Conservation (phyloP, 2,329 filamentous ascomycete species). For the Drechslerella coelobrocha region DNA sequence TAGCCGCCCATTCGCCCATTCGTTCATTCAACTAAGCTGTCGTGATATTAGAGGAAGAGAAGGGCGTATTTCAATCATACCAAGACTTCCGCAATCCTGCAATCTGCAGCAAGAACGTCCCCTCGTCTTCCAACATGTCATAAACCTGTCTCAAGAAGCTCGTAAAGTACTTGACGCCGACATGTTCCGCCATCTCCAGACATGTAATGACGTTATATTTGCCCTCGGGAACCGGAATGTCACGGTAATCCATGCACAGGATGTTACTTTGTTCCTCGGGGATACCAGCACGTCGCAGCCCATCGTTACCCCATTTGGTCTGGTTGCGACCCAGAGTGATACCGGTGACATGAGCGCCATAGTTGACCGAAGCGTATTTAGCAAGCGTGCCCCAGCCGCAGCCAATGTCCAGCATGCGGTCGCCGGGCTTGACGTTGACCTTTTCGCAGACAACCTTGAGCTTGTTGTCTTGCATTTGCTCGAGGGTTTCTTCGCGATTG, state of each 20-base stretch:
- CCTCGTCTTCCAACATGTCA: slow-evolving; percentile 95
- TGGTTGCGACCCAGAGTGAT: slow-evolving; percentile 95
- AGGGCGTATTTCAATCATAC: slow-evolving; percentile 72
- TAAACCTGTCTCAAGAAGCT: slow-evolving; percentile 84
- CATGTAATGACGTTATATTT: slow-evolving; percentile 95
- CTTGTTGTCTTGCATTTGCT: slow-evolving; percentile 98
- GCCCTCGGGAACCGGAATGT: slow-evolving; percentile 79
- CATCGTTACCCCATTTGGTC: slow-evolving; percentile 94
- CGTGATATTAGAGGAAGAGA: slow-evolving; percentile 15
- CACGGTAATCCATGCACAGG: slow-evolving; percentile 96
- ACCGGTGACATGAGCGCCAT: slow-evolving; percentile 83
- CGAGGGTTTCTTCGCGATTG: slow-evolving; percentile 84
- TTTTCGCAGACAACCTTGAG: slow-evolving; percentile 94
- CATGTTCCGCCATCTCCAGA: slow-evolving; percentile 98
- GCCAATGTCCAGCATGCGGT: slow-evolving; percentile 89
- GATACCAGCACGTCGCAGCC: slow-evolving; percentile 80
- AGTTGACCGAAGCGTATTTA: slow-evolving; percentile 90
- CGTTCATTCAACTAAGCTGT: background rate
- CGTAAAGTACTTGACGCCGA: slow-evolving; percentile 86
- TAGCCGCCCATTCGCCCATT: background rate
- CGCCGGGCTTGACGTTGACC: slow-evolving; percentile 80
- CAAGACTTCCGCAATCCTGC: slow-evolving; percentile 91
- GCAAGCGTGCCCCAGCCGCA: slow-evolving; percentile 98
- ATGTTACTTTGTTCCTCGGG: slow-evolving; percentile 88
- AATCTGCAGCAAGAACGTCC: slow-evolving; percentile 93